Evolutionary conservation across 257 asterid genomes (phyloP), one percentile per base, ranked within the genome.

Genomic region (Haberlea rhodopensis): DNA sequence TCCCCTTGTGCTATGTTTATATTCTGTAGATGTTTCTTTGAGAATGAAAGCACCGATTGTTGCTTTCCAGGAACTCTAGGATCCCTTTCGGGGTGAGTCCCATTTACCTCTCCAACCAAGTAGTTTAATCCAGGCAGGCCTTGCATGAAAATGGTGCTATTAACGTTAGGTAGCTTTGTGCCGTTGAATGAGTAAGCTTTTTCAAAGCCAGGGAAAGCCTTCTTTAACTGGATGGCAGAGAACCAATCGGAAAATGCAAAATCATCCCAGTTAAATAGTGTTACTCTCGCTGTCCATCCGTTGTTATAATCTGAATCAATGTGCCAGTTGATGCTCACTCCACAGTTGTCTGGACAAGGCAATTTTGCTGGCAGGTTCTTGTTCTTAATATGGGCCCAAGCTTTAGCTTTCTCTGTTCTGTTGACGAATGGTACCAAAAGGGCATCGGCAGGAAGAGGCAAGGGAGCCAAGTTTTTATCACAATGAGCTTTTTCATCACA

Each of bases 281-380:
- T 92, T 56, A 92, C 66, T 16, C 99, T 64, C 5, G 99, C 95
- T 0, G 99, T 81, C 96, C 96, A 92, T 21, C 99, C 97, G 24
- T 27, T 70, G 48, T 79, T 87, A 76, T 77, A 89, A 51, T 89
- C 95, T 1, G 91, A 80, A 26, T 92, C 97, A 0, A 92, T 45
- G 72, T 92, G 99, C 99, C 99, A 89, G 74, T 92, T 92, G 43
- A 92, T 72, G 81, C 91, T 87, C 45, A 92, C 89, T 1, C 97
- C 99, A 58, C 99, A 89, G 58, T 92, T 89, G 52, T 92, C 97
- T 0, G 97, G 94, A 63, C 99, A 92, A 0, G 99, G 99, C 57
- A 80, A 49, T 49, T 68, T 87, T 1, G 18, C 21, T 0, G 99
- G 99, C 0, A 89, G 22, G 0, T 65, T 24, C 1, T 20, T 61